Conservation (phyloP, 176 grass and related monocot genomes). For the Sorghum bicolor region DNA sequence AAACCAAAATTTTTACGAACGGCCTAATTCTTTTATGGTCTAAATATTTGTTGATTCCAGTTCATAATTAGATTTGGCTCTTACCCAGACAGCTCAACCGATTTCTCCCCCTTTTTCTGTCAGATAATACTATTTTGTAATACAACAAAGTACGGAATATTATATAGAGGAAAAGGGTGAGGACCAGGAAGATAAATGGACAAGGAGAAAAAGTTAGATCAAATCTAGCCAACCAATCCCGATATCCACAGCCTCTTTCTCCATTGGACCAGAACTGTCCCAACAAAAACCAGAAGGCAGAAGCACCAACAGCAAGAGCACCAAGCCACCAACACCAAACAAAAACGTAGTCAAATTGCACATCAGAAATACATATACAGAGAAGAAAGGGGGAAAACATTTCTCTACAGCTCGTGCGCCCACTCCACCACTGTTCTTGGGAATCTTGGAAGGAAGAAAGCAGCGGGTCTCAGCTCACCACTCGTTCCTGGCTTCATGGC, state of each 20-base stretch:
- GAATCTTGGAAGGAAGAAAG: slow-evolving; percentile 19
- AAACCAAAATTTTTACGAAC: too few relatives aligned
- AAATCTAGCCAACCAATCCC: slow-evolving; percentile 53
- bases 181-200: slow-evolving; percentile 37
- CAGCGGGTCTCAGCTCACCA: neutral
- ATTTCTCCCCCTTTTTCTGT: neutral
- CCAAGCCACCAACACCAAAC: slow-evolving; percentile 16
- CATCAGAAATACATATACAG: slow-evolving; percentile 6
- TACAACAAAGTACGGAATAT: slow-evolving; percentile 30
- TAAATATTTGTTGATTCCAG: neutral
- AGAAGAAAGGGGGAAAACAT: neutral
- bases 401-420: neutral
- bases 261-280: slow-evolving; percentile 41
- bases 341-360: slow-evolving; percentile 22
- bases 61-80: neutral
- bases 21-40: neutral
- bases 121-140: neutral
- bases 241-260: slow-evolving; percentile 46
- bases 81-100: neutral
- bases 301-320: slow-evolving; percentile 18
- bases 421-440: slow-evolving; percentile 5
- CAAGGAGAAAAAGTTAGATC: slow-evolving; percentile 40
- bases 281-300: slow-evolving; percentile 22
- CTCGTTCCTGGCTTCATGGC: slow-evolving; percentile 19
- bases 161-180: slow-evolving; percentile 4